These are phyloP conservation scores for Suhomyces chickasaworum DNA, from an alignment of 1,139 yeast genomes.

Conservation along the genomic window DNA sequence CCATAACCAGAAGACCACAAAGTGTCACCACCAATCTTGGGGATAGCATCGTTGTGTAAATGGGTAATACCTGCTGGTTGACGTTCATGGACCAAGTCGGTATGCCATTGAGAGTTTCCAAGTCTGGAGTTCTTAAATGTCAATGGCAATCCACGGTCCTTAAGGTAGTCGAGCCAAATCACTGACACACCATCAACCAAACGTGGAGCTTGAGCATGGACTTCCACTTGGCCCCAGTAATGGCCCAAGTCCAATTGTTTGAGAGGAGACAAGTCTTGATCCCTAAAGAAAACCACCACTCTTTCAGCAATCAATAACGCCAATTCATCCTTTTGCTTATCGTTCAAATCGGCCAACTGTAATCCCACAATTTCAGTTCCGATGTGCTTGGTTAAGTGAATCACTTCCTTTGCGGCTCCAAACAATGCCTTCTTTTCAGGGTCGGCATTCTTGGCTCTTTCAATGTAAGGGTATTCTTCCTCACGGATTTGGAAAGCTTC, in stretches of 20 bases:
- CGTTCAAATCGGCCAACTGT: conserved; percentile 25
- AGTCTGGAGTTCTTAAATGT: conserved; percentile 34
- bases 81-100: conserved; percentile 49
- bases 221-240: conserved; percentile 47
- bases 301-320: conserved; percentile 47
- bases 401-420: conserved; percentile 23
- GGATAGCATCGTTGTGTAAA: conserved; percentile 48
- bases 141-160: conserved; percentile 25
- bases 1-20: conserved; percentile 53
- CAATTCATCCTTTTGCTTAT: conserved; percentile 38
- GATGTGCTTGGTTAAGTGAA: conserved; percentile 21
- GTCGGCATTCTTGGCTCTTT: conserved; percentile 22
- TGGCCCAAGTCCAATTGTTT: conserved; percentile 48
- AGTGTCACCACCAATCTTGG: conserved; percentile 53
- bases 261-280: conserved; percentile 46
- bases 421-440: conserved; percentile 24
- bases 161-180: conserved; percentile 53
- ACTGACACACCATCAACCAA: conserved; percentile 47
- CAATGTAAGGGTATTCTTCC: conserved; percentile 20
- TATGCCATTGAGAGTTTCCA: conserved; percentile 48
- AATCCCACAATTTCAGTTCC: conserved; percentile 24
- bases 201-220: conserved; percentile 43
- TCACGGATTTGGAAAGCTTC: conserved; percentile 20
- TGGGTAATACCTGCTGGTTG: conserved; percentile 54
- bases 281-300: conserved; percentile 46